Evolutionary conservation across 441 rosid genomes (phyloP).

Genomic region (Mallotus repandus): DNA sequence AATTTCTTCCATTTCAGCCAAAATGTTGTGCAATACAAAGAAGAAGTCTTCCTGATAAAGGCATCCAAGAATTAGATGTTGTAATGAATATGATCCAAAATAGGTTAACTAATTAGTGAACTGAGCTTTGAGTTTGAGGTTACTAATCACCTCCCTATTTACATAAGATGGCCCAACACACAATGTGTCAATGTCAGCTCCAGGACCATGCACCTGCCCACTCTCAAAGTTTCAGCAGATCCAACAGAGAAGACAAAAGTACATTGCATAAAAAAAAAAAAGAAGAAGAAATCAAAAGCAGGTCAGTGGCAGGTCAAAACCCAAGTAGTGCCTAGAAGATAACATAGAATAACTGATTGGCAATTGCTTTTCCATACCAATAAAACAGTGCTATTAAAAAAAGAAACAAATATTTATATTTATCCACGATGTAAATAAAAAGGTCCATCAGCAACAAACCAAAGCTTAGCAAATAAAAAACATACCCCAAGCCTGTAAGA

Average conservation of each 20-base stretch:
- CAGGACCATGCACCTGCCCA: constrained; percentile 70
- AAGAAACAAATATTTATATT: too few relatives aligned
- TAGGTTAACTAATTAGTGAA: constrained; percentile 7
- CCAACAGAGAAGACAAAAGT: not conserved
- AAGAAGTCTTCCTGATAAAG: constrained; percentile 59
- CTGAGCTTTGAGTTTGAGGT: not conserved
- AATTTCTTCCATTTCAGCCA: constrained; percentile 61
- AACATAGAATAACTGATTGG: not conserved
- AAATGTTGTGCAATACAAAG: constrained; percentile 46
- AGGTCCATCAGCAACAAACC: not conserved
- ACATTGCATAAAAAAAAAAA: not conserved
- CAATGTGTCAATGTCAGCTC: constrained; percentile 62
- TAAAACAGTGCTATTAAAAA: too few relatives aligned
- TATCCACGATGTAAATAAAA: too few relatives aligned
- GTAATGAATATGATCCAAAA: not conserved
- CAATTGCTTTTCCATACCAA: constrained; percentile 5
- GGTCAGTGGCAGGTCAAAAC: not conserved
- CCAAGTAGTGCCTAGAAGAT: not conserved
- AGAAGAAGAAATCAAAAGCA: too few relatives aligned
- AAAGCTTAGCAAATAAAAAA: not conserved
- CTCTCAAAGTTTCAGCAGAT: constrained; percentile 5
- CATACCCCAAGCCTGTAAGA: constrained; percentile 67
- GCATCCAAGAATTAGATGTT: not conserved
- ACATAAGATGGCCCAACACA: constrained; percentile 77
- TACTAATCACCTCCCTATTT: constrained; percentile 51